Base-by-base conservation (phyloP, 2,329 filamentous ascomycete genomes). In the Catunica adiposa region DNA sequence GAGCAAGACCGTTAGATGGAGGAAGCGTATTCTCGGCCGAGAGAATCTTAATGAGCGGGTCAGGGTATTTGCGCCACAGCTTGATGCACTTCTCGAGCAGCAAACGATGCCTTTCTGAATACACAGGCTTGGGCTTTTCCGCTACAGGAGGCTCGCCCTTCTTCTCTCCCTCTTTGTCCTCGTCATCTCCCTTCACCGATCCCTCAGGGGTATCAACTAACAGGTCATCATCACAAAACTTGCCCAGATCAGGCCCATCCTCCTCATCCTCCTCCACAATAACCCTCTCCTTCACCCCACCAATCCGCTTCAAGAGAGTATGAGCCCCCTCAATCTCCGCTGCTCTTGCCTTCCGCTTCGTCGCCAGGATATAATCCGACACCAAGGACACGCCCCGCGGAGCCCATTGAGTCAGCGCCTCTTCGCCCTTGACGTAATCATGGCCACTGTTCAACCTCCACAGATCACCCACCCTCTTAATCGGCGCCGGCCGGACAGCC, bases 381-480 rank as follows among this genome's bases (percentile, higher is more conserved):
- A 98, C 83, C 0, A 98, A 71, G 0, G 88, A 94, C 2, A 97
- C 86, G 37, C 92, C 89, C 44, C 92, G 79, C 1, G 92, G 90
- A 6, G 83, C 81, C 92, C 92, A 98, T 56, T 82, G 81, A 1
- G 75, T 81, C 40, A 98, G 73, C 51, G 83, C 77, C 67, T 98
- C 92, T 68, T 98, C 89, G 56, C 92, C 92, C 67, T 95, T 96
- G 63, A 98, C 86, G 65, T 96, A 97, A 66, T 94, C 88, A 63
- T 94, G 85, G 58, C 87, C 83, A 15, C 89, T 97, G 67, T 89
- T 94, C 81, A 97, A 88, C 55, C 92, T 81, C 92, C 92, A 98
- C 11, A 98, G 74, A 66, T 98, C 92, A 2, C 88, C 88, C 0
- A 89, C 87, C 50, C 87, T 80, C 69, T 96, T 96, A 53, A 94